phyloP scores from a whole-genome alignment of 2,329 filamentous ascomycete genomes.

The Fusarium sp. region DNA sequence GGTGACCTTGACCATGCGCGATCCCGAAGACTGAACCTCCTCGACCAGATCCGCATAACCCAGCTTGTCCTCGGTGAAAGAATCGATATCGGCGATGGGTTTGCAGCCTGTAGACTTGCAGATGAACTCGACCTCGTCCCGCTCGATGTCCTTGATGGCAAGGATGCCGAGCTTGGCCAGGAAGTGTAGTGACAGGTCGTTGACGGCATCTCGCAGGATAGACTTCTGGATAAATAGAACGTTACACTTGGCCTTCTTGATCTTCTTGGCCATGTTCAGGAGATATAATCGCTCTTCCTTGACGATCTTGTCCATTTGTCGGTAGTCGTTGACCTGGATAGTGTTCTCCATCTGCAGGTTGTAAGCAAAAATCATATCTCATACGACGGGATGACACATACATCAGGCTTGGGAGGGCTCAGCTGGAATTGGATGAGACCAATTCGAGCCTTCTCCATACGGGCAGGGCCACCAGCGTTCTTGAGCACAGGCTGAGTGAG shows the following conservation, averaged over 20 bases:
- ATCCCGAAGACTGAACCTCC: constrained; percentile 87
- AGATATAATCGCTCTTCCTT: constrained; percentile 99
- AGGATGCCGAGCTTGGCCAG: constrained; percentile 96
- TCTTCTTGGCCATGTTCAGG: constrained; percentile 99
- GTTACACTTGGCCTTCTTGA: constrained; percentile 99
- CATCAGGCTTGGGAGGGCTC: constrained; percentile 96
- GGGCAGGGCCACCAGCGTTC: constrained; percentile 86
- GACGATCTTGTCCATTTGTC: constrained; percentile 99
- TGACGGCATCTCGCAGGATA: constrained; percentile 96
- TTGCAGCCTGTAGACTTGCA: constrained; percentile 99
- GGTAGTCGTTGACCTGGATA: constrained; percentile 98
- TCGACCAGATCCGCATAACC: constrained; percentile 93
- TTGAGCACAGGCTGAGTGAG: constrained; percentile 94
- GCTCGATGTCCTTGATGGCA: constrained; percentile 96
- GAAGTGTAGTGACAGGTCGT: constrained; percentile 97
- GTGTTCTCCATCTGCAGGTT: constrained; percentile 91
- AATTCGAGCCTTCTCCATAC: constrained; percentile 98
- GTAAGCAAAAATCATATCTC: constrained; percentile 28
- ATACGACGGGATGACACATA: constrained; percentile 57
- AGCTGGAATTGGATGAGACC: constrained; percentile 98
- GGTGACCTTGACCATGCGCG: constrained; percentile 93
- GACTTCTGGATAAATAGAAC: constrained; percentile 98
- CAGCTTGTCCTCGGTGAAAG: constrained; percentile 98
- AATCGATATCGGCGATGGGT: constrained; percentile 97
- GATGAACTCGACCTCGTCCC: constrained; percentile 98